Percentiles rank a stretch among this genome's conserved stretches.
Conservation (phyloP, 441 rosid species). For the Viola pubescens region DNA sequence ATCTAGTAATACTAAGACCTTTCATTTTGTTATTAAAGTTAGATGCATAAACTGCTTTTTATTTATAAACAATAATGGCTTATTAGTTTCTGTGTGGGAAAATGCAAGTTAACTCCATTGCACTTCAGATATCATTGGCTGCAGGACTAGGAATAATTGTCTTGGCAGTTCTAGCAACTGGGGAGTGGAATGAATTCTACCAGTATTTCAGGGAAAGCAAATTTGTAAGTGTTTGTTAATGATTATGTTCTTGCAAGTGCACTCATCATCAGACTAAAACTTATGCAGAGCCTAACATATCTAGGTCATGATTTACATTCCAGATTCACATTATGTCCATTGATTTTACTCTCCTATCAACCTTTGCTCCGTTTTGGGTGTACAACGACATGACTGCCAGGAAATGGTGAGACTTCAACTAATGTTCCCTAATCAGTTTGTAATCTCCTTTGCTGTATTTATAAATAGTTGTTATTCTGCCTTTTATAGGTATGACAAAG, state of each 20-base stretch:
- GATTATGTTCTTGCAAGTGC: not conserved
- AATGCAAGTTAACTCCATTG: constrained; percentile 20
- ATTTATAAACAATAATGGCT: too few species aligned
- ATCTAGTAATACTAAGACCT: not conserved
- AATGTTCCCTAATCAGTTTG: not conserved
- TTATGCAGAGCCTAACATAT: not conserved
- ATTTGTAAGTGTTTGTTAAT: constrained; percentile 46
- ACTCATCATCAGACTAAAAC: not conserved
- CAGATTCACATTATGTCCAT: constrained; percentile 68
- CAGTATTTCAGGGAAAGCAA: constrained; percentile 76
- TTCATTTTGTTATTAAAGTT: too few species aligned
- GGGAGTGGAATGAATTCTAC: constrained; percentile 59
- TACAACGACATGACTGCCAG: constrained; percentile 79
- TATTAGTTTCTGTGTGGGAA: not conserved
- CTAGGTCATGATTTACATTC: constrained; percentile 1
- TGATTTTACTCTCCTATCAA: constrained; percentile 63
- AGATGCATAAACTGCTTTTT: too few species aligned
- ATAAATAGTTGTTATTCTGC: not conserved
- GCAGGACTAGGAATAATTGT: constrained; percentile 57
- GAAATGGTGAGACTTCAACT: constrained; percentile 46
- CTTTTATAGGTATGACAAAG: constrained; percentile 58
- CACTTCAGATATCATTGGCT: constrained; percentile 48
- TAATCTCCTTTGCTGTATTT: not conserved
- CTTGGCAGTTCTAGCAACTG: constrained; percentile 46
- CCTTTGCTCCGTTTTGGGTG: constrained; percentile 92